Conservation (phyloP, 139 green algal genomes). For the Nannochloris sp. region DNA sequence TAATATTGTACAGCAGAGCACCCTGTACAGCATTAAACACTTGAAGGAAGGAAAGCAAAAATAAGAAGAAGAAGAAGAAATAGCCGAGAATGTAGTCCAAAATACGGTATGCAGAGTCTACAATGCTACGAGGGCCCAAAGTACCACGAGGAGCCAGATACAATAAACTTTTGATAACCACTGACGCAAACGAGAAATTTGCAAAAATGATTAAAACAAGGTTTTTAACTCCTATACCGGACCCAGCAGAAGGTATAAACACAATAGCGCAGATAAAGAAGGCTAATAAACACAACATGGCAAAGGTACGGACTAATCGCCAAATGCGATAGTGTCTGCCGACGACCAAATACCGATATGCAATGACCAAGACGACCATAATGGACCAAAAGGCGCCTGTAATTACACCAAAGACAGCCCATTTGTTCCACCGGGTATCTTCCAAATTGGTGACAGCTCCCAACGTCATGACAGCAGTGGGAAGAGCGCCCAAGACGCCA, state of each 20-base stretch:
- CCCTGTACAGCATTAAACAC: conserved; percentile 40
- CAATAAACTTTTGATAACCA: conserved; percentile 19
- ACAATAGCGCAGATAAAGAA: conserved; percentile 29
- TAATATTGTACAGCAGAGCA: conserved; percentile 50
- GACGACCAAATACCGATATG: conserved; percentile 14
- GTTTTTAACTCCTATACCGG: conserved; percentile 28
- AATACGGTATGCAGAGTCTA: conserved; percentile 15
- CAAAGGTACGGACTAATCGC: conserved; percentile 24
- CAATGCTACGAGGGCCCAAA: conserved; percentile 26
- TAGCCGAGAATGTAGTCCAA: conserved; percentile 43
- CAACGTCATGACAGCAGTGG: conserved; percentile 24
- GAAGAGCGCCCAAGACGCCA: conserved; percentile 21
- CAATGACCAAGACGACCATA: conserved; percentile 7
- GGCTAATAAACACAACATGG: conserved; percentile 3
- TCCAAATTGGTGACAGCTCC: conserved; percentile 20
- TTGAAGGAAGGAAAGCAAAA: conserved; percentile 47
- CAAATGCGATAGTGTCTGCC: conserved; percentile 27
- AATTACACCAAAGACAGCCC: conserved; percentile 30
- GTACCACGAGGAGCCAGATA: conserved; percentile 10
- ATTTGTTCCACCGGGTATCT: conserved; percentile 27
- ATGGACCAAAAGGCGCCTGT: conserved; percentile 24
- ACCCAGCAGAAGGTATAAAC: conserved; percentile 9
- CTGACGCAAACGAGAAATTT: conserved; percentile 17
- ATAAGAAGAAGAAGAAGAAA: conserved; percentile 42
- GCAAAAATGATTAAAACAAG: conserved; percentile 36